A percentile compares a stretch with the other conserved stretches of the same genome.
These are phyloP conservation scores for Taphrina deformans DNA, from an alignment of 1,139 yeast genomes.

Conservation along the genomic window DNA sequence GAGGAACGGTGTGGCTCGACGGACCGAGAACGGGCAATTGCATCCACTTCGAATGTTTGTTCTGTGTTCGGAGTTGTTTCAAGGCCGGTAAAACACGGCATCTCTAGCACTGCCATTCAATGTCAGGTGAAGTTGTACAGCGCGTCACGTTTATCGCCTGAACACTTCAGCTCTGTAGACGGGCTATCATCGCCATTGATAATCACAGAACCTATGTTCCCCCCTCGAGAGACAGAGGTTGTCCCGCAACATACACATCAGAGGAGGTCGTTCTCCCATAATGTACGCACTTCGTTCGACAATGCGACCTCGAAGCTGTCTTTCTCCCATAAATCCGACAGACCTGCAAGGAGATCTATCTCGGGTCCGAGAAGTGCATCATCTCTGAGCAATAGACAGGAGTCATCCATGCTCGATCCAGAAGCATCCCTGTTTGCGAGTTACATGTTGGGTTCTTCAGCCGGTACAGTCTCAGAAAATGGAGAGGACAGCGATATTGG, in stretches of 20 bases:
- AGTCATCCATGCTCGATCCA: background rate
- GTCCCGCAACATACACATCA: background rate
- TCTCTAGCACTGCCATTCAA: no score
- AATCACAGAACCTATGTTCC: background rate
- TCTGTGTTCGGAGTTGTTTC: no score
- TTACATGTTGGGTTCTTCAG: background rate
- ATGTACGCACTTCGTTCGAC: conserved; percentile 7
- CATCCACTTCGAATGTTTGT: background rate
- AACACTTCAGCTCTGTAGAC: no score
- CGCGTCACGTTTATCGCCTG: no score
- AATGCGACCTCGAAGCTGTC: conserved; percentile 3
- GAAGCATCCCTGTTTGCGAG: background rate
- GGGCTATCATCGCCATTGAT: background rate
- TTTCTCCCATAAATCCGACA: conserved; percentile 1
- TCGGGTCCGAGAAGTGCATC: conserved; percentile 1
- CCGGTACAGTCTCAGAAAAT: background rate
- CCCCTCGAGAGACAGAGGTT: background rate
- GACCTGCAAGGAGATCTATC: background rate
- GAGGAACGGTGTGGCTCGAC: background rate
- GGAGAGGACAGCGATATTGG: background rate
- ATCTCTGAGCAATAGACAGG: background rate
- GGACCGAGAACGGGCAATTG: background rate
- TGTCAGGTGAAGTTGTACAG: no score
- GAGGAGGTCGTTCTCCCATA: conserved; percentile 13
- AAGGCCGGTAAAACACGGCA: no score